Conservation (phyloP, 1,284 basidiomycete genomes). For the Irpex lacteus region DNA sequence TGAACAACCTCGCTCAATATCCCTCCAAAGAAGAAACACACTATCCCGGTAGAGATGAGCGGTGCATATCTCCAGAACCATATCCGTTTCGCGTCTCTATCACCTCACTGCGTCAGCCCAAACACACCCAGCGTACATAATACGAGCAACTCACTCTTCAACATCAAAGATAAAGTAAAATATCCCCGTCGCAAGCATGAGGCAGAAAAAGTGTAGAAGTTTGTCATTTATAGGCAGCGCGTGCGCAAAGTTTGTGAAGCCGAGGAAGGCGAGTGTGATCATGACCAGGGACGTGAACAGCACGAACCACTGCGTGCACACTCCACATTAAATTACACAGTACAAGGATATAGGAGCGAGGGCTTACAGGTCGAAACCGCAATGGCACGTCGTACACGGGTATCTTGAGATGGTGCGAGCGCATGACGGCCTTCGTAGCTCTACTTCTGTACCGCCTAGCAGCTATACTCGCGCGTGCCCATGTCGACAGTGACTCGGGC, state of each 20-base stretch:
- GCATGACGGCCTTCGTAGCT: constrained; percentile 50
- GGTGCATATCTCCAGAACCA: constrained; percentile 84
- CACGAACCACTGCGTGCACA: constrained; percentile 77
- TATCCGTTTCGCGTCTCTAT: constrained; percentile 67
- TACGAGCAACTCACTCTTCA: constrained; percentile 61
- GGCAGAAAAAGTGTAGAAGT: constrained; percentile 80
- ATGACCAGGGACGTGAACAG: constrained; percentile 63
- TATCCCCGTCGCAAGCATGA: constrained; percentile 72
- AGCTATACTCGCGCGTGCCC: constrained; percentile 22
- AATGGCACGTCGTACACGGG: constrained; percentile 70
- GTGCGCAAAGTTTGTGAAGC: constrained; percentile 67
- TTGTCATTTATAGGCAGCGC: constrained; percentile 79
- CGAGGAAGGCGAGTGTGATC: constrained; percentile 65
- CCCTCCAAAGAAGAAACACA: constrained; percentile 79
- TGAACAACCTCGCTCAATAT: constrained; percentile 87
- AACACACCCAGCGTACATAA: neutral
- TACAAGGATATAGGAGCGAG: no score
- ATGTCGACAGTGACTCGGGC: constrained; percentile 7
- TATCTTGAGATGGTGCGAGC: constrained; percentile 50
- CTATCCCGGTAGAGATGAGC: constrained; percentile 63
- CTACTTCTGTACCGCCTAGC: constrained; percentile 33
- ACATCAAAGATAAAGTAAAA: constrained; percentile 90
- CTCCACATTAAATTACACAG: no score
- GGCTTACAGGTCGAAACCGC: constrained; percentile 70
- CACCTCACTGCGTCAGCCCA: neutral